Conservation (phyloP, 306 rosid species). For the Styphnolobium japonicum region DNA sequence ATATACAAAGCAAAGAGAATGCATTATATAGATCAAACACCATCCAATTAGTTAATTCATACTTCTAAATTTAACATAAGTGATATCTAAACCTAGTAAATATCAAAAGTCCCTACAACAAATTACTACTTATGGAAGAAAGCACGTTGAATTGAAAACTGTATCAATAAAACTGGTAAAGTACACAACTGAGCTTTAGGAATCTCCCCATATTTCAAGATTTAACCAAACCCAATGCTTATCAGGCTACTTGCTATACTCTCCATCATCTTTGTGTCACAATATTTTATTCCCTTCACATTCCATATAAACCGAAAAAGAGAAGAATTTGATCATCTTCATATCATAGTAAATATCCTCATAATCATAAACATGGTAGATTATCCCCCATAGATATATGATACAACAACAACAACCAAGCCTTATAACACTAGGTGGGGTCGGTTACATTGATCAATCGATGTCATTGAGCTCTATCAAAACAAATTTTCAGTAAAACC, state of each 20-base stretch:
- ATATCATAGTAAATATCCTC: not conserved
- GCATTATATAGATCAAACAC: not conserved
- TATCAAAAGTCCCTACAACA: slow-evolving; percentile 6
- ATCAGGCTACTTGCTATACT: not conserved
- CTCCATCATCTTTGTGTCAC: not conserved
- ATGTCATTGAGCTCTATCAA: not conserved
- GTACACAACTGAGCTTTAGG: not conserved
- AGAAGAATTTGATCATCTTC: not conserved
- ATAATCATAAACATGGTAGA: not conserved
- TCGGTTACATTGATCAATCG: not conserved
- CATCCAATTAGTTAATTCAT: not conserved
- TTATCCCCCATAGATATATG: not conserved
- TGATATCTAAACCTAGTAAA: not conserved
- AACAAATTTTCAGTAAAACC: not conserved
- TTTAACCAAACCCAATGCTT: not conserved
- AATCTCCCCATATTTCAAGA: not conserved
- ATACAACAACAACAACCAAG: not conserved
- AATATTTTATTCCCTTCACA: not conserved
- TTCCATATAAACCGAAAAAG: not conserved
- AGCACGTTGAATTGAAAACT: not conserved
- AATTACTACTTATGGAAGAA: slow-evolving; percentile 1
- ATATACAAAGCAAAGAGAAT: not conserved
- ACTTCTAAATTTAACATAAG: not conserved
- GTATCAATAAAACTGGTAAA: not conserved
- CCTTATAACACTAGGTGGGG: not conserved